Conservation (phyloP, 225 moss, liverwort and hornwort species). For the Polytrichum formosum region DNA sequence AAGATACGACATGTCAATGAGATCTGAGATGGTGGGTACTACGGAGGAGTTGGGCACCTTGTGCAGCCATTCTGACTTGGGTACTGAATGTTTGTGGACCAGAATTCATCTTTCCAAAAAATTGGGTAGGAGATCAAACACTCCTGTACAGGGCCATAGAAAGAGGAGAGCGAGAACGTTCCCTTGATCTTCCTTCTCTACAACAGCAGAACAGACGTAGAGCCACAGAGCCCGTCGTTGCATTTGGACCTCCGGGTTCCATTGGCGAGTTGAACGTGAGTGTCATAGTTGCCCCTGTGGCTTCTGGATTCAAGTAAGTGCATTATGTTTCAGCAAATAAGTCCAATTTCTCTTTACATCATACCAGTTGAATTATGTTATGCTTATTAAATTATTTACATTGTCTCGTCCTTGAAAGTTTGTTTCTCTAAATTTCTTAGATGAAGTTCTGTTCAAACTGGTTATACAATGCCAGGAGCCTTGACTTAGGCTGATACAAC, state of each 20-base stretch:
- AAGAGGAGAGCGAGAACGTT: constrained; percentile 71
- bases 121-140: constrained; percentile 94
- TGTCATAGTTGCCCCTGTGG: constrained; percentile 75
- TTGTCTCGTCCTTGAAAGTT: too few relatives aligned
- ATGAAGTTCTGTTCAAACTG: too few relatives aligned
- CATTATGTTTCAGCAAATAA: too few relatives aligned
- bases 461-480: neutral
- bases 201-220: constrained; percentile 24
- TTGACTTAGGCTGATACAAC: neutral
- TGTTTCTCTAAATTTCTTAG: too few relatives aligned
- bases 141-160: constrained; percentile 78
- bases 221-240: constrained; percentile 69
- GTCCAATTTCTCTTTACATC: too few relatives aligned
- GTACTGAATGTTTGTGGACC: constrained; percentile 9
- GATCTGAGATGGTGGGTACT: too few relatives aligned
- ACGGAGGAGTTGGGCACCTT: neutral
- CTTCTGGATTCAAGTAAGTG: constrained; percentile 68
- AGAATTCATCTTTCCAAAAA: constrained; percentile 76
- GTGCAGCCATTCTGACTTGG: neutral
- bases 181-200: constrained; percentile 64
- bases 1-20: too few relatives aligned
- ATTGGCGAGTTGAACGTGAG: constrained; percentile 84
- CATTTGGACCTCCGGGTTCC: constrained; percentile 85
- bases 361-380: too few relatives aligned
- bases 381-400: too few relatives aligned